phyloP scores from a whole-genome alignment of 1,284 basidiomycete genomes.

The Microbotryomycetes sp. region DNA sequence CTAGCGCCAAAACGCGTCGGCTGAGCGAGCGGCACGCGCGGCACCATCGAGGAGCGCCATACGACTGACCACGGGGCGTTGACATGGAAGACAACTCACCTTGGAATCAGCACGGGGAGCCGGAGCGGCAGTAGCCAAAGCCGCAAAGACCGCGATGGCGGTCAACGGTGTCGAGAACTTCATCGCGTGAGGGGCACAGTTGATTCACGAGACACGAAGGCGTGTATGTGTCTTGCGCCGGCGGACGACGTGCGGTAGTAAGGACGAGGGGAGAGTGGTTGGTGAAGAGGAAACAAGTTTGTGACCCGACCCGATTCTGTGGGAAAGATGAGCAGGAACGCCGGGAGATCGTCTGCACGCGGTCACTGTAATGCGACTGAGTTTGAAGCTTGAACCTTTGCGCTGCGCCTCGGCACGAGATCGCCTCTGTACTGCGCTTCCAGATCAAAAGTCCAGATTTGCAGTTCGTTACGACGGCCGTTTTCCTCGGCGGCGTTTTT shows the following conservation, averaged over 20 bases:
- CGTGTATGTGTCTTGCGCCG: not conserved
- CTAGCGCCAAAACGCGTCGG: no score
- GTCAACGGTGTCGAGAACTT: not conserved
- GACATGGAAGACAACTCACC: not conserved
- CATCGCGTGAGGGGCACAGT: not conserved
- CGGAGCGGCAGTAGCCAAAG: not conserved
- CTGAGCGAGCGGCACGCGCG: no score
- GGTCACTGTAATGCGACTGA: not conserved
- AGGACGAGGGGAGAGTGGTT: not conserved
- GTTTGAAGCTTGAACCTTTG: not conserved
- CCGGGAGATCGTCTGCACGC: not conserved
- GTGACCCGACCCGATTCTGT: not conserved
- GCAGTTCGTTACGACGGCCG: no score
- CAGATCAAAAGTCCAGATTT: no score
- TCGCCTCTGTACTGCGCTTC: no score
- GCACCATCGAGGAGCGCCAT: no score
- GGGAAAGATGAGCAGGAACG: not conserved
- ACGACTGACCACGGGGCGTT: not conserved
- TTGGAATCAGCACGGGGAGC: not conserved
- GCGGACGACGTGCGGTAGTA: not conserved
- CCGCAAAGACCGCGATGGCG: not conserved
- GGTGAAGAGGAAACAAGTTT: not conserved
- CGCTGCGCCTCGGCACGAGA: not conserved
- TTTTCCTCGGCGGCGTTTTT: no score
- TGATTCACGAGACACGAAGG: not conserved